phyloP scores from a whole-genome alignment of 768 basidiomycete species.

The Russula sp. region DNA sequence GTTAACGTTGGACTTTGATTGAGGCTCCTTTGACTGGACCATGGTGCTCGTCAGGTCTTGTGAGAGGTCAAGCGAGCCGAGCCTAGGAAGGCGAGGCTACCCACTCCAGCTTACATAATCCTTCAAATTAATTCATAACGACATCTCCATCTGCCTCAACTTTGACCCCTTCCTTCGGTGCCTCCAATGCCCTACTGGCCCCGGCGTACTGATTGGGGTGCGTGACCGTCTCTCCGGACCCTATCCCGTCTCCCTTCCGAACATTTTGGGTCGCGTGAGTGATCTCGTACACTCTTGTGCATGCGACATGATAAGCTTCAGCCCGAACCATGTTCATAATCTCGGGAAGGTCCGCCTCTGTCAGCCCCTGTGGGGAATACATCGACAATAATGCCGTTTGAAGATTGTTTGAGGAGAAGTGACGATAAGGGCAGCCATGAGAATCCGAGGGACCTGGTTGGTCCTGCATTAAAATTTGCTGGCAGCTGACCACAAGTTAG shows the following conservation, averaged over 20 bases:
- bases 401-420: slow-evolving; percentile 81
- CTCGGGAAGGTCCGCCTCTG: slow-evolving; percentile 71
- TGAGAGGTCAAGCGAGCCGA: slow-evolving; percentile 3
- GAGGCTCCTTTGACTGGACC: slow-evolving; percentile 47
- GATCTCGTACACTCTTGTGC: slow-evolving; percentile 94
- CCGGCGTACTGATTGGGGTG: slow-evolving; percentile 92
- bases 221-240: slow-evolving; percentile 79
- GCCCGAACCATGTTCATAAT: slow-evolving; percentile 75
- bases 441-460: slow-evolving; percentile 65
- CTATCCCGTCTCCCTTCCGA: slow-evolving; percentile 86
- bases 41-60: slow-evolving; percentile 36
- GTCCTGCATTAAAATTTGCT: slow-evolving; percentile 72
- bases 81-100: neutral
- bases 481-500: slow-evolving; percentile 56
- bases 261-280: slow-evolving; percentile 73
- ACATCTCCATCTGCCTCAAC: slow-evolving; percentile 38
- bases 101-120: slow-evolving; percentile 15
- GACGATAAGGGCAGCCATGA: slow-evolving; percentile 92
- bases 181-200: slow-evolving; percentile 64
- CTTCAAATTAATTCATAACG: slow-evolving; percentile 32
- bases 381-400: slow-evolving; percentile 67
- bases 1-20: slow-evolving; percentile 37
- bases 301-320: slow-evolving; percentile 90
- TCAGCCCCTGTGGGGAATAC: slow-evolving; percentile 63
- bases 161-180: slow-evolving; percentile 34